These are phyloP conservation scores for Bruguiera sexangula DNA, from an alignment of 345 rosid genomes.

Conservation along the genomic window DNA sequence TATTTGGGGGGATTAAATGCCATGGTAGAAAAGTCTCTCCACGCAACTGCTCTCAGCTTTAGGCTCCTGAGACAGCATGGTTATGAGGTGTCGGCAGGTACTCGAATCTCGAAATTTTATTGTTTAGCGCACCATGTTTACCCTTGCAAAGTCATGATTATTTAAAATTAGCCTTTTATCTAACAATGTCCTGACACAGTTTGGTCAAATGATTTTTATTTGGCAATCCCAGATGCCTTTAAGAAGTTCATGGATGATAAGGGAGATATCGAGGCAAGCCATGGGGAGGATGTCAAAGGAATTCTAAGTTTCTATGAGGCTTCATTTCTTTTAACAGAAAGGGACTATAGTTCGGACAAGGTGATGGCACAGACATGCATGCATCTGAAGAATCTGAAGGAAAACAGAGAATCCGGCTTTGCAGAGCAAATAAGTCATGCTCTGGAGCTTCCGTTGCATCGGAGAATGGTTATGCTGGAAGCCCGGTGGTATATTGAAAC, in stretches of 20 bases:
- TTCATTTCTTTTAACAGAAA: slow-evolving; percentile 32
- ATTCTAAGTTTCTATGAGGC: slow-evolving; percentile 45
- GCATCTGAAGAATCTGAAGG: slow-evolving; percentile 14
- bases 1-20: background rate
- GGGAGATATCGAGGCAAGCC: slow-evolving; percentile 15
- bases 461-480: slow-evolving; percentile 30
- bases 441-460: slow-evolving; percentile 37
- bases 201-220: background rate
- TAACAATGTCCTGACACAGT: background rate
- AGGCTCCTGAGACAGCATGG: slow-evolving; percentile 48
- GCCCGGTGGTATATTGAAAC: slow-evolving; percentile 37
- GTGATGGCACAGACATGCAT: slow-evolving; percentile 13
- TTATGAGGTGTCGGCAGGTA: slow-evolving; percentile 39
- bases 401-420: background rate
- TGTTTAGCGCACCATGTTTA: background rate
- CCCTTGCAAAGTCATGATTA: too few relatives aligned
- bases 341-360: slow-evolving; percentile 33
- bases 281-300: slow-evolving; percentile 21
- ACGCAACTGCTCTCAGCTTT: slow-evolving; percentile 36
- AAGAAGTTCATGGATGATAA: slow-evolving; percentile 24
- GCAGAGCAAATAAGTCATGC: slow-evolving; percentile 24
- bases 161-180: too few relatives aligned
- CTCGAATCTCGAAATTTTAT: too few relatives aligned
- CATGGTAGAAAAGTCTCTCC: slow-evolving; percentile 15
- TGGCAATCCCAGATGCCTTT: slow-evolving; percentile 29